Base-by-base conservation (phyloP, 2,329 filamentous ascomycete species). In the Ophiostoma novo-ulmi region DNA sequence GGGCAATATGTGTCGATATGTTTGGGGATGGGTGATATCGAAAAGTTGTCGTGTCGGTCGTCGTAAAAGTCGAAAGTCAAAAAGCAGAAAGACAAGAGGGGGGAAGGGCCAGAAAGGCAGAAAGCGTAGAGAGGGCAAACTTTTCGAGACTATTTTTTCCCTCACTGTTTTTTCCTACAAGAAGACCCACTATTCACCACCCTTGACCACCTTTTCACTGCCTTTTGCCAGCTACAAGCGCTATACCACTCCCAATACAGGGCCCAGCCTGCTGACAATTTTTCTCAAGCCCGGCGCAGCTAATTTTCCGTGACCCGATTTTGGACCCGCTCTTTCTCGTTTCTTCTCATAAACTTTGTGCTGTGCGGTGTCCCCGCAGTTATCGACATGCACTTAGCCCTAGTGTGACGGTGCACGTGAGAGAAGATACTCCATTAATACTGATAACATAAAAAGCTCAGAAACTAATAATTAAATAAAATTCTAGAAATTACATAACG, bases 1-100 rank as follows among this genome's bases (percentile, higher is more conserved):
- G 75, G 73, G 74, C 66, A 41, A 68, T 68, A 35, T 68, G 66
- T 55, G 66, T 72, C 75, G 74, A 76, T 75, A 71, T 71, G 70
- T 58, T 52, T 41, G 70, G 48, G 68, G 68, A 70, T 69, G 65
- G 58, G 20, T 72, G 48, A 67, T 71, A 70, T 69, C 63, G 67
- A 67, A 67, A 38, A 44, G 58, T 22, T 67, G 65, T 67, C 65
- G 65, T 67, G 65, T 67, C 65, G 65, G 65, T 67, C 65, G 65
- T 67, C 65, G 61, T 65, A 20, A 39, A 38, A 65, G n/a, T 39
- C 36, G 17, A 41, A 39, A 65, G 36, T 22, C 20, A 13, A 44
- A 48, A 38, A 31, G 13, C 22, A 66, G 31, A 66, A 35, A 44
- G 31, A 26, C n/a, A 66, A 66, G 39, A 63, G 36, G 44, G 58